Evolutionary conservation across 2,329 filamentous ascomycete genomes (phyloP).

Genomic region (Acrocalymma vagum): DNA sequence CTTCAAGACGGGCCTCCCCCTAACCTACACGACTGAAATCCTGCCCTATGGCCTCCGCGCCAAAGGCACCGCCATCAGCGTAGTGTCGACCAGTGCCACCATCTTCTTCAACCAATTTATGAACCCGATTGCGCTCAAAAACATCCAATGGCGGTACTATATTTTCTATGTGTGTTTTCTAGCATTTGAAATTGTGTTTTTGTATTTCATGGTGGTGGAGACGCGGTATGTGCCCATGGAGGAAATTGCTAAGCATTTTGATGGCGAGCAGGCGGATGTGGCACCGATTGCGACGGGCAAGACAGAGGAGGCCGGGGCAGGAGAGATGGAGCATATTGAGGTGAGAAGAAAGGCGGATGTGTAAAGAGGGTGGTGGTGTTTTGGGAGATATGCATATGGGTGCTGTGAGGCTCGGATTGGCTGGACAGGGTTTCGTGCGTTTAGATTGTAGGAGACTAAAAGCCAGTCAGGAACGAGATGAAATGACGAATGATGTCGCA

Average conservation of each 20-base stretch:
- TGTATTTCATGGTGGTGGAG: slow-evolving; percentile 26
- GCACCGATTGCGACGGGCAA: too few relatives aligned
- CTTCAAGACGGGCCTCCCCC: slow-evolving; percentile 18
- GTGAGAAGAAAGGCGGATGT: too few relatives aligned
- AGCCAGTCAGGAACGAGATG: too few relatives aligned
- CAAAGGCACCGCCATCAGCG: slow-evolving; percentile 15
- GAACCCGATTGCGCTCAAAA: slow-evolving; percentile 25
- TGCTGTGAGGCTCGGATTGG: too few relatives aligned
- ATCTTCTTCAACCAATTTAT: slow-evolving; percentile 23
- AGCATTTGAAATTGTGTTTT: slow-evolving; percentile 15
- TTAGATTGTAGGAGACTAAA: too few relatives aligned
- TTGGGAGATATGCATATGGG: too few relatives aligned
- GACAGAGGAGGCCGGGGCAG: too few relatives aligned
- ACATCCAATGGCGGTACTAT: slow-evolving; percentile 27
- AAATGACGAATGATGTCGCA: too few relatives aligned
- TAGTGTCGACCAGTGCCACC: slow-evolving; percentile 16
- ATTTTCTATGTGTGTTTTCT: slow-evolving; percentile 27
- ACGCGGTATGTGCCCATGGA: slow-evolving; percentile 24
- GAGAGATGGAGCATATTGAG: too few relatives aligned
- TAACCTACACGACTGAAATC: slow-evolving; percentile 43
- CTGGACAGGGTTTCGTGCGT: too few relatives aligned
- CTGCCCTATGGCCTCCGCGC: slow-evolving; percentile 38
- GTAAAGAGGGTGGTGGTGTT: too few relatives aligned
- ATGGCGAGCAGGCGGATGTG: slow-evolving; percentile 21
- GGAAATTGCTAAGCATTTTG: slow-evolving; percentile 23